phyloP scores from a whole-genome alignment of 768 basidiomycete species.

The Russula griseocarnosa region DNA sequence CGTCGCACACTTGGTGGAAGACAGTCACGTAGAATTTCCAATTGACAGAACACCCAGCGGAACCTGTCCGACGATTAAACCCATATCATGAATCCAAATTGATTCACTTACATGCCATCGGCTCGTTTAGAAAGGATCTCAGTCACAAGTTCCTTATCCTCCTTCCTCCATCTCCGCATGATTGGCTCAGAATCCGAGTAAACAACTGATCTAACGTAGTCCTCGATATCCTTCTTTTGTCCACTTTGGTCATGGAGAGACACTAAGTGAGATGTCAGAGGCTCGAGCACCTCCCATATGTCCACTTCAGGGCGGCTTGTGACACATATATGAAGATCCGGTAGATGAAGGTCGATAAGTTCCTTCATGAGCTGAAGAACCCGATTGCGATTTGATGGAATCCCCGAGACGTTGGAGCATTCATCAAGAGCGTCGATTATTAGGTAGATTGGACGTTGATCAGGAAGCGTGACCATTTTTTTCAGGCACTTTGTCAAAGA shows the following conservation, averaged over 20 bases:
- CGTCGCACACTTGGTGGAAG: not conserved
- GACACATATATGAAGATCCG: constrained; percentile 7
- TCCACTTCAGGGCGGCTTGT: constrained; percentile 6
- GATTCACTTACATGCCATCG: not conserved
- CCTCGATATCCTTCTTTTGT: not conserved
- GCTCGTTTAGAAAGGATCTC: not conserved
- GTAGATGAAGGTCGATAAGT: not conserved
- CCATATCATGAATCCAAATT: not conserved
- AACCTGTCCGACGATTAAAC: not conserved
- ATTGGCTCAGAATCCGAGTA: not conserved
- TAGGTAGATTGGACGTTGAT: not conserved
- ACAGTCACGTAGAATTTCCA: not conserved
- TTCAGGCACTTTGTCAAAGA: not conserved
- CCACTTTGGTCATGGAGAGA: constrained; percentile 1
- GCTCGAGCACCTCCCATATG: constrained; percentile 2
- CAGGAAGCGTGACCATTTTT: not conserved
- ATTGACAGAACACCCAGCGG: not conserved
- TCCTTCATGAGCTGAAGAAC: not conserved
- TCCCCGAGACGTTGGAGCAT: not conserved
- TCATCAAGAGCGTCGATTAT: constrained; percentile 1
- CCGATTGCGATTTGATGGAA: not conserved
- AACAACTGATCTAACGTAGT: not conserved
- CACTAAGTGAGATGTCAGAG: not conserved
- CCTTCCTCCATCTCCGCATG: not conserved
- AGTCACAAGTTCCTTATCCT: not conserved